Evolutionary conservation across 495 filamentous ascomycete species (phyloP), one percentile per base, ranked within the genome.

Genomic region (Xylaria intraflava): DNA sequence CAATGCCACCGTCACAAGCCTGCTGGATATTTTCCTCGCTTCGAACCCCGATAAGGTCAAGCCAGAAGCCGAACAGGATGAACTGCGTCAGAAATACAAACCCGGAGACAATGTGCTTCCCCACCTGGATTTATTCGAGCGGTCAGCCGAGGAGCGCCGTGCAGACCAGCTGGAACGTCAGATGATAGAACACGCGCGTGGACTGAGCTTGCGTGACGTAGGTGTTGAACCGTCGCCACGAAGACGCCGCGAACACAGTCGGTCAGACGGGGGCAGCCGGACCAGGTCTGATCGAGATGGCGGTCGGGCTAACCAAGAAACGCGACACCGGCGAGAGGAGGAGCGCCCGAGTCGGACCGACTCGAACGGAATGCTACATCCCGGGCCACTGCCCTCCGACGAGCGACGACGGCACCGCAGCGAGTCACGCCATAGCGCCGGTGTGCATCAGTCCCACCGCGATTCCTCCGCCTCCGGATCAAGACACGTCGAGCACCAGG

Each of bases 1-100:
- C 53, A 90, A 95, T 81, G 86, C 90, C 17, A 85, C 82, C 12
- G 83, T 95, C 17, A 90, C 83, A 0, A 90, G 87, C 1, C 70
- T 96, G 45, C 69, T 97, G 20, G 89, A 95, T 14, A 86, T 90
- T 80, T 86, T 80, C 50, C 66, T 95, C 20, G 69, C 79, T 41
- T 80, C 84, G 48, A 85, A 95, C 66, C 90, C 93, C 5, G 83
- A 81, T 11, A 81, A 81, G 39, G 82, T 68, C 16, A 84, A 80
- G 62, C 75, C 79, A 0, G 74, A 77, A 0, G 76, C 76, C 1
- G 93, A 97, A 61, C 87, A 84, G 66, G 74, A 75, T 16, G 87
- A 88, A 43, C 78, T 90, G 65, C 78, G 77, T 26, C 69, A 73
- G 47, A 78, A 78, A 40, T 96, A 93, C 63, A 86, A 76, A 47